Conservation (phyloP, 2,329 filamentous ascomycete genomes). For the Aulographum hederae region DNA sequence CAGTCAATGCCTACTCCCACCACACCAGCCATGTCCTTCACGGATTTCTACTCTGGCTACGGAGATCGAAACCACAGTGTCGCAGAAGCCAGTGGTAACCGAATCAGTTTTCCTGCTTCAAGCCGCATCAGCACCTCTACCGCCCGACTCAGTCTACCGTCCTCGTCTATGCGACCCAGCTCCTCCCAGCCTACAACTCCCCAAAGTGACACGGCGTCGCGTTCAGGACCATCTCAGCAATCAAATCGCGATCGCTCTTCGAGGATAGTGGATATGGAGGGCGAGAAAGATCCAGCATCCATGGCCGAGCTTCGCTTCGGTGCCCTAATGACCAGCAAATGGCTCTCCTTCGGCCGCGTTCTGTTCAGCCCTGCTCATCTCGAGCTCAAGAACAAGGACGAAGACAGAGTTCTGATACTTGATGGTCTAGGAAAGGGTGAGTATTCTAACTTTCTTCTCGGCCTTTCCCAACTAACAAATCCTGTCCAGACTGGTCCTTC, state of each 20-base stretch:
- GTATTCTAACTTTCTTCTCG: slow-evolving; percentile 3
- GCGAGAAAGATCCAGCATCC: slow-evolving; percentile 22
- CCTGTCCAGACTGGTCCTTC: slow-evolving; percentile 58
- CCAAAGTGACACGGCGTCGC: background rate
- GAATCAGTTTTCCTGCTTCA: slow-evolving; percentile 9
- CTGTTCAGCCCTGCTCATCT: slow-evolving; percentile 66
- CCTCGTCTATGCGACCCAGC: slow-evolving; percentile 1
- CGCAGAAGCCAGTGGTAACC: slow-evolving; percentile 16
- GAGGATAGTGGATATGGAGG: slow-evolving; percentile 3
- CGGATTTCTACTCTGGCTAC: slow-evolving; percentile 34
- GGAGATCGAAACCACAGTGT: slow-evolving; percentile 21
- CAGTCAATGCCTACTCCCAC: slow-evolving; percentile 17
- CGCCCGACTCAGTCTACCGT: slow-evolving; percentile 5
- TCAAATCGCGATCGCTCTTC: background rate
- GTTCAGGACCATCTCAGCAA: background rate
- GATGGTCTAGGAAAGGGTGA: slow-evolving; percentile 61
- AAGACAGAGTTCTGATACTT: slow-evolving; percentile 55
- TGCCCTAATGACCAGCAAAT: slow-evolving; percentile 73
- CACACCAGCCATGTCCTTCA: slow-evolving; percentile 34
- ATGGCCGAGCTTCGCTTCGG: slow-evolving; percentile 63
- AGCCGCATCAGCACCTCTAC: slow-evolving; percentile 3
- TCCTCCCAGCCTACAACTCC: background rate
- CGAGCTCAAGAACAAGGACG: slow-evolving; percentile 39
- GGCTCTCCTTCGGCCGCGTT: slow-evolving; percentile 70
- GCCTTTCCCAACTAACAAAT: slow-evolving; percentile 18